Percentiles rank a stretch among this genome's conserved stretches.
Conservation (phyloP, 306 rosid species). For the Nissolia schottii region DNA sequence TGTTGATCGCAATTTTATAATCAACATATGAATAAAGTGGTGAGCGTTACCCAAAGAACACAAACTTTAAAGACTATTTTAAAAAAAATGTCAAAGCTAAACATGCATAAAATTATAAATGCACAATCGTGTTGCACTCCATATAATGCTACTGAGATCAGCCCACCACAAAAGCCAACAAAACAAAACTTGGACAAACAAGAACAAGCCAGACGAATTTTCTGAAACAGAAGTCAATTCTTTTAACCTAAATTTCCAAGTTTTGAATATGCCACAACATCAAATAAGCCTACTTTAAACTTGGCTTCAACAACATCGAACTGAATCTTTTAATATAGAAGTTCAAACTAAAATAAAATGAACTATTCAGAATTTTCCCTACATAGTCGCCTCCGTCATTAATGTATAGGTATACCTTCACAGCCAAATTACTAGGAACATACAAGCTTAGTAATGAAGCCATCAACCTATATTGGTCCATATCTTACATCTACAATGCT, state of each 20-base stretch:
- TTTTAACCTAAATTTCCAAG: not conserved
- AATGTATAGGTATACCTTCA: slow-evolving; percentile 2
- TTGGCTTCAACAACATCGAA: slow-evolving; percentile 7
- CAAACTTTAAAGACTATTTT: too few species aligned
- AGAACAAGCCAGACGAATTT: not conserved
- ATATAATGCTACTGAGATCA: not conserved
- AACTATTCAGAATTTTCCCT: slow-evolving; percentile 10
- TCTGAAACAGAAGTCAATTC: not conserved
- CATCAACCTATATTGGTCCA: slow-evolving; percentile 24
- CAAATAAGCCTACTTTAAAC: not conserved
- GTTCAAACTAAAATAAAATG: not conserved
- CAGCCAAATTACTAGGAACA: slow-evolving; percentile 12
- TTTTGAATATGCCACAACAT: not conserved
- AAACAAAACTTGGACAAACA: not conserved
- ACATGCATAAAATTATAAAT: not conserved
- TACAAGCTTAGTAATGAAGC: not conserved
- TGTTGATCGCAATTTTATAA: too few species aligned
- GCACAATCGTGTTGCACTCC: not conserved
- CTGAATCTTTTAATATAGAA: not conserved
- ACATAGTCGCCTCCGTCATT: slow-evolving; percentile 12
- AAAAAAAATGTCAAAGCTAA: not conserved
- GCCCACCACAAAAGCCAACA: not conserved
- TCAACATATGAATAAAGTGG: too few species aligned
- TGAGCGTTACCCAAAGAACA: too few species aligned
- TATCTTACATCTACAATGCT: slow-evolving; percentile 21